Conservation (phyloP, 306 rosid genomes). For the Castanea sativa region DNA sequence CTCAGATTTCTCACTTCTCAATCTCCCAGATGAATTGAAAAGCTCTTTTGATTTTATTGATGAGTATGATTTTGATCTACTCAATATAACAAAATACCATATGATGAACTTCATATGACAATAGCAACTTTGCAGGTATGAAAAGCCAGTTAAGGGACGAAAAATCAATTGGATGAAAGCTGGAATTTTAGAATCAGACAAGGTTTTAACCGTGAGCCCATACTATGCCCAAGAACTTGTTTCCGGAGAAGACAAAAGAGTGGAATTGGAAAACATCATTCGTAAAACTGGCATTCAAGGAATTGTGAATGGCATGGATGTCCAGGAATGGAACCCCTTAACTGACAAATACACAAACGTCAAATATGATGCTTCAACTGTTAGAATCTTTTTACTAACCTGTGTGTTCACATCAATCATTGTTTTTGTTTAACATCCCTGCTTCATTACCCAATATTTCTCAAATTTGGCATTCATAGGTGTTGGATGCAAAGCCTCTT, state of each 20-base stretch:
- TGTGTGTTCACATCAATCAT: not conserved
- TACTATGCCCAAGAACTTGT: conserved; percentile 66
- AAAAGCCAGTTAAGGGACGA: conserved; percentile 62
- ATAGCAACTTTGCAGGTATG: conserved; percentile 42
- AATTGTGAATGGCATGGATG: conserved; percentile 86
- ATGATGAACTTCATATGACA: conserved; percentile 4
- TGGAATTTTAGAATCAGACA: conserved; percentile 56
- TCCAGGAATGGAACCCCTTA: conserved; percentile 84
- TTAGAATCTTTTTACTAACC: conserved; percentile 25
- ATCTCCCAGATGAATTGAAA: conserved; percentile 53
- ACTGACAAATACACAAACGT: conserved; percentile 53
- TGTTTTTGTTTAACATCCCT: not conserved
- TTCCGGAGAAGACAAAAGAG: conserved; percentile 61
- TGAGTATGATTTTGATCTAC: conserved; percentile 45
- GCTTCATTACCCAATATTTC: not conserved
- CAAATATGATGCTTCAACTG: conserved; percentile 57
- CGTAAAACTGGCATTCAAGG: conserved; percentile 45
- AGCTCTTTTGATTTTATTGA: conserved; percentile 83
- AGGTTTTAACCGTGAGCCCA: conserved; percentile 74
- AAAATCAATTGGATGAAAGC: conserved; percentile 86
- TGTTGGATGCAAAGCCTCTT: conserved; percentile 58
- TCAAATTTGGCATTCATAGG: conserved; percentile 39
- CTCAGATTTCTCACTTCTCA: conserved; percentile 51
- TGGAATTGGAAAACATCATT: conserved; percentile 59
- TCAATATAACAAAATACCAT: not conserved